Percentiles rank a stretch among this genome's conserved stretches.
Conservation (phyloP, 805 yeast species). For the Barnettozyma californica region DNA sequence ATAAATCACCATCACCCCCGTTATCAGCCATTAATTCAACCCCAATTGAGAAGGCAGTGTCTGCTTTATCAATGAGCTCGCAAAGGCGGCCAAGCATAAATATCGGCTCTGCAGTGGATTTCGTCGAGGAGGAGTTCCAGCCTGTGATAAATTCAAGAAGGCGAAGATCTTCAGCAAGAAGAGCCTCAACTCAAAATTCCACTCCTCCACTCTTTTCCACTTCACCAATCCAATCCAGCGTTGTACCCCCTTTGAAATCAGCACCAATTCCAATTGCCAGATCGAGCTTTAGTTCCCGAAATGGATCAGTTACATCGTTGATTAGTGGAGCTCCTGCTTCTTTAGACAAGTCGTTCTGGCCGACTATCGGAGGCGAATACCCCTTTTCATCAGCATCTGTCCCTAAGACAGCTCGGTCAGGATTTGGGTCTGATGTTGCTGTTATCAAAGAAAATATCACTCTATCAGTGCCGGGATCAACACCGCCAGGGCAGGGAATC, state of each 20-base stretch:
- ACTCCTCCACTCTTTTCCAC: neutral
- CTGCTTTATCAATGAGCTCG: constrained; percentile 4
- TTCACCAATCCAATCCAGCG: neutral
- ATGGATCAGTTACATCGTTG: constrained; percentile 1
- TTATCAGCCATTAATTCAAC: neutral
- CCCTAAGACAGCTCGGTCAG: neutral
- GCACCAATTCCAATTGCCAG: constrained; percentile 1
- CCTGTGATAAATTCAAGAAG: constrained; percentile 29
- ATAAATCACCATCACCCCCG: constrained; percentile 9
- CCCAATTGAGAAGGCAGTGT: neutral
- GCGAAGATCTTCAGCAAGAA: constrained; percentile 26
- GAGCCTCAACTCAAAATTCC: constrained; percentile 8
- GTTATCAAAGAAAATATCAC: neutral
- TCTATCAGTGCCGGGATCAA: neutral
- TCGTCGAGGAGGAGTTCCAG: constrained; percentile 28
- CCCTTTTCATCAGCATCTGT: neutral
- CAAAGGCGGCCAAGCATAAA: constrained; percentile 10
- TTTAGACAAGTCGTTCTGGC: constrained; percentile 3
- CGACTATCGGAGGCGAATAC: constrained; percentile 3
- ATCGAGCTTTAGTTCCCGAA: neutral
- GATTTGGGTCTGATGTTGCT: neutral
- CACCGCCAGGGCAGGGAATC: neutral
- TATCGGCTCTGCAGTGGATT: constrained; percentile 25
- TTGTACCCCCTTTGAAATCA: constrained; percentile 2
- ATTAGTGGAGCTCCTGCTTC: neutral